Percentiles rank a stretch among this genome's conserved stretches.
These are phyloP conservation scores for Nigrograna mackinnonii DNA, from an alignment of 2,329 filamentous ascomycete species.

Conservation along the genomic window DNA sequence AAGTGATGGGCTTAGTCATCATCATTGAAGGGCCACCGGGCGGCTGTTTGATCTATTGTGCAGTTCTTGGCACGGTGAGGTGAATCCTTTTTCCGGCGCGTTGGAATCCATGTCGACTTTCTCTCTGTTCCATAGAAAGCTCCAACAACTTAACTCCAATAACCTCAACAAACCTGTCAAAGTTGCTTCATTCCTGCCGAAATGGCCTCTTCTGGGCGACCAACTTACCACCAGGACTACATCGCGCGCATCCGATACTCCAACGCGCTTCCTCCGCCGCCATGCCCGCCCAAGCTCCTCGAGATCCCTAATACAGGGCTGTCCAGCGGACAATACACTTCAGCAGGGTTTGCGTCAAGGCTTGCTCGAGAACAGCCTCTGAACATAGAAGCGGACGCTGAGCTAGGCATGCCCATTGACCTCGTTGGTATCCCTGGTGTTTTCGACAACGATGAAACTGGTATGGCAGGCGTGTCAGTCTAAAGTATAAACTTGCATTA, in stretches of 20 bases:
- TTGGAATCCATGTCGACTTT: too few relatives aligned
- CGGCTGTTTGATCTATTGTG: too few relatives aligned
- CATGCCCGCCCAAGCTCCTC: slow-evolving; percentile 92
- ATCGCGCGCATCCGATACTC: slow-evolving; percentile 94
- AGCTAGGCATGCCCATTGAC: slow-evolving; percentile 96
- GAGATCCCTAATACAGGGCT: slow-evolving; percentile 95
- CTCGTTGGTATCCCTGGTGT: slow-evolving; percentile 92
- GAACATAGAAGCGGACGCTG: slow-evolving; percentile 96
- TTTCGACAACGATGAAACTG: slow-evolving; percentile 92
- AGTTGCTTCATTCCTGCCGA: slow-evolving; percentile 7
- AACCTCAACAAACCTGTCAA: too few relatives aligned
- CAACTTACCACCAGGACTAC: slow-evolving; percentile 83
- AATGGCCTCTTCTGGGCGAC: slow-evolving; percentile 30
- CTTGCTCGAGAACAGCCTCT: slow-evolving; percentile 88
- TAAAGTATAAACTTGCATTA: slow-evolving; percentile 12
- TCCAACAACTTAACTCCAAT: too few relatives aligned
- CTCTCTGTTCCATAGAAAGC: slow-evolving; percentile 26
- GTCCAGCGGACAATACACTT: slow-evolving; percentile 84
- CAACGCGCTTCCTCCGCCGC: slow-evolving; percentile 92
- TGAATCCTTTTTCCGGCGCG: slow-evolving; percentile 21
- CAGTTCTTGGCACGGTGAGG: slow-evolving; percentile 7
- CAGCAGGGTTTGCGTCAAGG: slow-evolving; percentile 84
- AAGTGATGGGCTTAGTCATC: too few relatives aligned
- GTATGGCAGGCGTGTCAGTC: slow-evolving; percentile 52
- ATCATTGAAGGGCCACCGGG: too few relatives aligned